A percentile compares a stretch with the other conserved stretches of the same genome.
Conservation (phyloP, 2,329 filamentous ascomycete species). For the Chaetomium sp. region DNA sequence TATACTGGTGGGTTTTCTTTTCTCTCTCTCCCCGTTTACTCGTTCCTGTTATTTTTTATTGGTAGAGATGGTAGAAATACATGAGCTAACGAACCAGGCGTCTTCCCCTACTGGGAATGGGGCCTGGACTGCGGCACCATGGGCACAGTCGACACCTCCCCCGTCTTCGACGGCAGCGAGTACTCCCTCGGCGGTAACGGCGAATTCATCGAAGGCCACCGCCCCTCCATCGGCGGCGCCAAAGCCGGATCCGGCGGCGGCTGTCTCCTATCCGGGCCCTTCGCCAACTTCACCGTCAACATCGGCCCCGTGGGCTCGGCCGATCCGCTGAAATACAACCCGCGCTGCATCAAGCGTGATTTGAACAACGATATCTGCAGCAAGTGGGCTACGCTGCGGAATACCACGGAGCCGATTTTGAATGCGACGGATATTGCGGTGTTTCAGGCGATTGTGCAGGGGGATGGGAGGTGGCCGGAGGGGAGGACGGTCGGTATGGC, state of each 20-base stretch:
- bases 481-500: conserved; percentile 21
- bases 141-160: conserved; percentile 14
- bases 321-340: conserved; percentile 31
- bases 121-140: conserved; percentile 9
- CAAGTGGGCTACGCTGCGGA: conserved; percentile 27
- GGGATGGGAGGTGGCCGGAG: conserved; percentile 20
- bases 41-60: too few species aligned
- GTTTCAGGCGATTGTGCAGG: conserved; percentile 34
- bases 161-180: conserved; percentile 23
- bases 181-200: conserved; percentile 22
- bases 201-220: conserved; percentile 6
- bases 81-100: background rate
- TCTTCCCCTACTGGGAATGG: conserved; percentile 23
- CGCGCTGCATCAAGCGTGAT: conserved; percentile 39
- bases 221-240: conserved; percentile 3
- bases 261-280: conserved; percentile 20
- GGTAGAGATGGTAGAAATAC: too few species aligned
- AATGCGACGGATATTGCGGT: conserved; percentile 31
- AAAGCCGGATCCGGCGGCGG: conserved; percentile 20
- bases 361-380: conserved; percentile 30
- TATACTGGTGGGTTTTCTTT: conserved; percentile 18
- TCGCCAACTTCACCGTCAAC: conserved; percentile 33
- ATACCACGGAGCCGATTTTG: conserved; percentile 34
- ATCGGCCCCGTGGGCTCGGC: conserved; percentile 31
- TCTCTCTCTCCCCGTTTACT: background rate